Conservation (phyloP, 805 yeast genomes). For the Starmerella powellii region DNA sequence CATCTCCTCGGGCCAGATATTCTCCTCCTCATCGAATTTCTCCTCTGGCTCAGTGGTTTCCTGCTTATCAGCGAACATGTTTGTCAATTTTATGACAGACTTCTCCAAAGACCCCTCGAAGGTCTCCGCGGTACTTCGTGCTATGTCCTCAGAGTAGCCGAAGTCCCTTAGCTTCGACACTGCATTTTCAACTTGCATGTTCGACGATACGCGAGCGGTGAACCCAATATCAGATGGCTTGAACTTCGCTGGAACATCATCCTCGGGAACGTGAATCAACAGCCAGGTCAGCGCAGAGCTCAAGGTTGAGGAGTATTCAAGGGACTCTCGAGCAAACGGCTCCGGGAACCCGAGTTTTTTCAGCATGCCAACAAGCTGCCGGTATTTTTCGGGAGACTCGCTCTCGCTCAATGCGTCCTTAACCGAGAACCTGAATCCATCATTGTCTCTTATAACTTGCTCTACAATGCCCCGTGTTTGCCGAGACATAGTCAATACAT, state of each 20-base stretch:
- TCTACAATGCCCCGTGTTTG: conserved; percentile 55
- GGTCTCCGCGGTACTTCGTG: conserved; percentile 37
- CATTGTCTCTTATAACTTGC: conserved; percentile 35
- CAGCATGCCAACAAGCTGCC: conserved; percentile 27
- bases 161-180: conserved; percentile 47
- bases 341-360: conserved; percentile 51
- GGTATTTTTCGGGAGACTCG: conserved; percentile 4
- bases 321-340: conserved; percentile 60
- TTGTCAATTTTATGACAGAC: conserved; percentile 36
- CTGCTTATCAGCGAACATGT: conserved; percentile 16
- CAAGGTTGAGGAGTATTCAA: conserved; percentile 40
- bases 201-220: conserved; percentile 34
- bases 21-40: conserved; percentile 7
- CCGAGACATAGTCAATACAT: conserved; percentile 46
- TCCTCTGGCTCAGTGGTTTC: not conserved
- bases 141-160: conserved; percentile 61
- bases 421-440: conserved; percentile 34
- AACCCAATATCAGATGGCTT: conserved; percentile 26
- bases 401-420: conserved; percentile 21
- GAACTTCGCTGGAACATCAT: conserved; percentile 58
- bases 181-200: conserved; percentile 44
- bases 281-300: conserved; percentile 60
- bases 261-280: conserved; percentile 83
- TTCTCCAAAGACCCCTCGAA: conserved; percentile 17
- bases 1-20: conserved; percentile 62